These are phyloP conservation scores for Paraglomus brasilianum DNA, from an alignment of 192 early-diverging fungal genomes.

Conservation along the genomic window DNA sequence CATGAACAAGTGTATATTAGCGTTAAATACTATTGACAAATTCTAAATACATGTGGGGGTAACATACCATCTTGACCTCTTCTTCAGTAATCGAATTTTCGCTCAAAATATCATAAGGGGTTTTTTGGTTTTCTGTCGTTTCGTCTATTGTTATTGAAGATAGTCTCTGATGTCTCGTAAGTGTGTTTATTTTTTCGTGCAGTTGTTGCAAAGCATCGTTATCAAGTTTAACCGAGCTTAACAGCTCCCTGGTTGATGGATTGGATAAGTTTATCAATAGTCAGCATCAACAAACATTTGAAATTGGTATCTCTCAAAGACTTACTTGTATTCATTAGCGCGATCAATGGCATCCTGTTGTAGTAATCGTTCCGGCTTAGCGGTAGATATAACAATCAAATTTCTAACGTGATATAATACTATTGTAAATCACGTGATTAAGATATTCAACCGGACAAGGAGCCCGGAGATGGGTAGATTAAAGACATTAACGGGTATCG, in stretches of 20 bases:
- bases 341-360: conserved; percentile 32
- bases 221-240: conserved; percentile 19
- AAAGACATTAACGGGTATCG: neutral
- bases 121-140: neutral
- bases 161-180: conserved; percentile 11
- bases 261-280: neutral
- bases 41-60: neutral
- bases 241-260: neutral
- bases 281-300: neutral
- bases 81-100: neutral
- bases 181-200: conserved; percentile 17
- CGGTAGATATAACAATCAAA: conserved; percentile 27
- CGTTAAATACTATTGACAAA: neutral
- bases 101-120: conserved; percentile 10
- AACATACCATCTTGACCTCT: conserved; percentile 5
- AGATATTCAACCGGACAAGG: neutral
- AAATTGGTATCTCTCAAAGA: neutral
- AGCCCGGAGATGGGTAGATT: neutral
- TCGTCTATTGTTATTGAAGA: neutral
- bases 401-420: conserved; percentile 13
- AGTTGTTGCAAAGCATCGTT: conserved; percentile 7
- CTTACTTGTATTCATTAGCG: conserved; percentile 31
- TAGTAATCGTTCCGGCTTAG: conserved; percentile 19
- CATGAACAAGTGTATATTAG: neutral
- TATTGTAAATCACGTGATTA: neutral